Percentiles rank a stretch among this genome's conserved stretches.
These are phyloP conservation scores for Penicillium manginii DNA, from an alignment of 495 filamentous ascomycete genomes.

Conservation along the genomic window DNA sequence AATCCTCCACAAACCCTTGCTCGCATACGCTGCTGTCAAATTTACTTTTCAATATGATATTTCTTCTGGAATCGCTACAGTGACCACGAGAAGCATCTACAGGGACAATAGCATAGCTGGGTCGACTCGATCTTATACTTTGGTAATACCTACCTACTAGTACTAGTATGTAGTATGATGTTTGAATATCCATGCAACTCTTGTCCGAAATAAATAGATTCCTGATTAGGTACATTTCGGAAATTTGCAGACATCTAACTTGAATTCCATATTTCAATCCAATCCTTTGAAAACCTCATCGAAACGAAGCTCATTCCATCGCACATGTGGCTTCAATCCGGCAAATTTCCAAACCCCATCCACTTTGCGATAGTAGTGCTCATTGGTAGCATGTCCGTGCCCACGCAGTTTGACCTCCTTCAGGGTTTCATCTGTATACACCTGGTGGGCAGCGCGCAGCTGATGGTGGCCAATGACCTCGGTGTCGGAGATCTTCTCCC, in stretches of 20 bases:
- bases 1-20: too few species aligned
- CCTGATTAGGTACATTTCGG: too few species aligned
- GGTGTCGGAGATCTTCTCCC: constrained; percentile 69
- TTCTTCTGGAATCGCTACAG: too few species aligned
- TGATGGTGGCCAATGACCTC: constrained; percentile 76
- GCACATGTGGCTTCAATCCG: constrained; percentile 69
- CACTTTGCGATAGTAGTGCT: constrained; percentile 74
- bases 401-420: constrained; percentile 41
- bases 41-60: too few species aligned
- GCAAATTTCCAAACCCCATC: constrained; percentile 84
- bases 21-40: too few species aligned
- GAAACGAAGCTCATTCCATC: constrained; percentile 75
- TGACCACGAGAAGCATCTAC: too few species aligned
- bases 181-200: too few species aligned
- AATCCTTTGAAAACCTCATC: constrained; percentile 45
- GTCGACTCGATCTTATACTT: too few species aligned
- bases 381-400: constrained; percentile 72
- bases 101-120: too few species aligned
- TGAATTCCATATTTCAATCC: constrained; percentile 5
- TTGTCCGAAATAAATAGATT: too few species aligned
- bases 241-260: not conserved
- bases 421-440: constrained; percentile 30
- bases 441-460: constrained; percentile 72
- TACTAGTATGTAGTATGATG: too few species aligned
- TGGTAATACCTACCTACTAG: too few species aligned